Percentiles rank a stretch among this genome's conserved stretches.
Evolutionary conservation across 129 eudicot genomes (phyloP).

Genomic region (Calendula officinalis): DNA sequence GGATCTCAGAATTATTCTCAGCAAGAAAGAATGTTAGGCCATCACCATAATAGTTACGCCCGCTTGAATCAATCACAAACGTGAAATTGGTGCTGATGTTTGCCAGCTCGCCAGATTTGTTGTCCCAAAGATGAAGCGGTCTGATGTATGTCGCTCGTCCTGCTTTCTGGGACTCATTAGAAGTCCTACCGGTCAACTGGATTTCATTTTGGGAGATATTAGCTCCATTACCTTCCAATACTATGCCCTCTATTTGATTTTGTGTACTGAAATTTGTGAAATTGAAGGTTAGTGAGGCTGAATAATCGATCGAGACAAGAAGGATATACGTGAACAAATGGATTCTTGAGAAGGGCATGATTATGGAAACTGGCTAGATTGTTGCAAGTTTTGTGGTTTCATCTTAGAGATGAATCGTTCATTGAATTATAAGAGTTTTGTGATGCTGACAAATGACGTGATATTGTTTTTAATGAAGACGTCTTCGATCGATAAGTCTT

Average conservation of each 20-base stretch:
- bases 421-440: too few species aligned
- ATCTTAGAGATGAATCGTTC: too few species aligned
- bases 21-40: conserved; percentile 28
- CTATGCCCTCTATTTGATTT: conserved; percentile 10
- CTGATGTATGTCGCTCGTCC: conserved; percentile 28
- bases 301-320: conserved; percentile 17
- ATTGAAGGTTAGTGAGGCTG: conserved; percentile 25
- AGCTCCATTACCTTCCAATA: neutral
- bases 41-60: neutral
- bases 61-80: conserved; percentile 26
- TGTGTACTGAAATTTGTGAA: conserved; percentile 16
- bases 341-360: conserved; percentile 5
- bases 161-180: neutral
- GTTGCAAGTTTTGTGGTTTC: too few species aligned
- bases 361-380: neutral
- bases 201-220: conserved; percentile 21
- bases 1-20: neutral
- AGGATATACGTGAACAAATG: neutral
- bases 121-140: conserved; percentile 39
- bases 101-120: conserved; percentile 28
- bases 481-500: too few species aligned
- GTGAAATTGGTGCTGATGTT: conserved; percentile 37
- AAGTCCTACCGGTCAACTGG: conserved; percentile 14
- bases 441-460: too few species aligned
- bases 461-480: too few species aligned